Base-by-base conservation (phyloP, 768 basidiomycete species). In the Termitomyces sp. region DNA sequence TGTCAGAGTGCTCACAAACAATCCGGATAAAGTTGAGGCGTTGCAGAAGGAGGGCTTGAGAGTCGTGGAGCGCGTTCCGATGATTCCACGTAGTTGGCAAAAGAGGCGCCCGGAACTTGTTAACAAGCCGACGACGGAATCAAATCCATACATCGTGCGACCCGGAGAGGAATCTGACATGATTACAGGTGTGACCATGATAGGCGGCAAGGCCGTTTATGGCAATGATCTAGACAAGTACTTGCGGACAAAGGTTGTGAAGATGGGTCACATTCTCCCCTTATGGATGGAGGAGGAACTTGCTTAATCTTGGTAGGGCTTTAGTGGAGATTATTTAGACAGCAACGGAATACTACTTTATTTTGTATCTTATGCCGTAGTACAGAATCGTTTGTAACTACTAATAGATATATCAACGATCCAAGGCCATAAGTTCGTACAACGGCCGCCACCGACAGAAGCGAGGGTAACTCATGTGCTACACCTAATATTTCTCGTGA, bases 241-340 rank as follows among this genome's bases (percentile, higher is more conserved):
- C 70, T 72, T 99, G 65, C 83, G 90, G 69, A 98, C 97, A 39
- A 99, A 99, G 71, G 86, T 98, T n/a, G 74, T 93, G 68, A 81
- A 89, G 59, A 99, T 99, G 97, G 97, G 97, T 13, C 97, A 99
- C 69, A 86, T 96, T 76, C 75, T 97, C 28, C 84, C 87, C 33
- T 67, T 88, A 54, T 77, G 75, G 76, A 68, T 77, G 68, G 75
- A 77, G 26, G 73, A 75, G 60, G 62, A 67, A 44, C 66, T 66
- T 28, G 61, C 62, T 42, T 67, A 65, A 60, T 65, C 57, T 53
- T n/a, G 33, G 57, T 51, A 56, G 34, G 39, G 18, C 16, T 51
- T 54, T 55, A 29, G 34, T 50, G 26, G 24, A 26, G 6, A 33
- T 33, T 39, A 22, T n/a, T 16, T 28, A 52, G 49, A 52, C 31